These are phyloP conservation scores for Gossypium turneri DNA, from an alignment of 345 rosid genomes.

Conservation along the genomic window DNA sequence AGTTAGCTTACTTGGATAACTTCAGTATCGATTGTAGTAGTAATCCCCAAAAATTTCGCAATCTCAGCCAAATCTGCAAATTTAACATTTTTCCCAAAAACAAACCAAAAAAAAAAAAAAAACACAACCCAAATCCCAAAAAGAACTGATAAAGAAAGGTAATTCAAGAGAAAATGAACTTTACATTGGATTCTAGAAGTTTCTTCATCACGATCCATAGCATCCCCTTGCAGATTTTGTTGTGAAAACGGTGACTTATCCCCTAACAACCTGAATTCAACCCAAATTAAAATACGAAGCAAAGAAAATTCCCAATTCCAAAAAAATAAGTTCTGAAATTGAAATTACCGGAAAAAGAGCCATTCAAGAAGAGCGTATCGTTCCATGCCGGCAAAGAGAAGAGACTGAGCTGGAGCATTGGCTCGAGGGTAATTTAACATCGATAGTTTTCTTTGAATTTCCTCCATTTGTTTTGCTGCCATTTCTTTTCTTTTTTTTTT, in stretches of 20 bases:
- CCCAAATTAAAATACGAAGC: not conserved
- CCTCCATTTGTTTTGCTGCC: conserved; percentile 97
- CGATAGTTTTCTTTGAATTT: conserved; percentile 72
- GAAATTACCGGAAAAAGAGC: conserved; percentile 67
- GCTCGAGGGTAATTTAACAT: conserved; percentile 70
- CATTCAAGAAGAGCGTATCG: conserved; percentile 96
- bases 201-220: conserved; percentile 89
- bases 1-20: conserved; percentile 63
- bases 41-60: conserved; percentile 90
- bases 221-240: conserved; percentile 77
- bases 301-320: not conserved
- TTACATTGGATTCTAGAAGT: conserved; percentile 84
- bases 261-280: conserved; percentile 62
- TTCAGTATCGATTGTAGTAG: conserved; percentile 73
- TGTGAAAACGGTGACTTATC: conserved; percentile 96
- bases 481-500: conserved; percentile 20
- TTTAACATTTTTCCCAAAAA: not conserved
- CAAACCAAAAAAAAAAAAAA: not conserved
- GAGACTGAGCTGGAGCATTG: conserved; percentile 93
- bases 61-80: conserved; percentile 85
- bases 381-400: conserved; percentile 98
- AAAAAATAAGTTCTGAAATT: not conserved
- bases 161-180: conserved; percentile 7
- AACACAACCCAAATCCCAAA: not conserved
- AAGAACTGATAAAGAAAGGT: not conserved